Evolutionary conservation across 306 rosid species (phyloP).

Genomic region (Medicago arabica): DNA sequence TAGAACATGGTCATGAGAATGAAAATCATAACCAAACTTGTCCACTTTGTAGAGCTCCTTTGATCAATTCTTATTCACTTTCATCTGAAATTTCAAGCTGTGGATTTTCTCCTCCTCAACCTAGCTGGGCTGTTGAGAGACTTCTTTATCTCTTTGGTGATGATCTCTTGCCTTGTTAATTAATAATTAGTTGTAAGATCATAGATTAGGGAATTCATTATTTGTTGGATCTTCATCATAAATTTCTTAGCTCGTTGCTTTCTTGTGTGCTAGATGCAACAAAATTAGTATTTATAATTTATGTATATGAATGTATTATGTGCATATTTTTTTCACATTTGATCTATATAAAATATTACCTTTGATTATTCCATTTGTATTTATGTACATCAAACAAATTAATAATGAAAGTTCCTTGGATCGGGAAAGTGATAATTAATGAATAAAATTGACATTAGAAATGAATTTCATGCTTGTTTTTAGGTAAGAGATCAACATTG

Average conservation of each 20-base stretch:
- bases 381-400: not conserved
- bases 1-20: slow-evolving; percentile 56
- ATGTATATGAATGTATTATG: not conserved
- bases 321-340: slow-evolving; percentile 4
- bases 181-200: not conserved
- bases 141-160: slow-evolving; percentile 86
- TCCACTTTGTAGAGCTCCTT: slow-evolving; percentile 80
- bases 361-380: not conserved
- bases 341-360: not conserved
- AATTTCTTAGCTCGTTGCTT: slow-evolving; percentile 2
- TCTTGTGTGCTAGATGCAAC: not conserved
- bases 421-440: too few species aligned
- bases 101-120: slow-evolving; percentile 51
- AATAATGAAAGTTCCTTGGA: too few species aligned
- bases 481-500: too few species aligned
- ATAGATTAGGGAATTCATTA: slow-evolving; percentile 29
- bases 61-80: slow-evolving; percentile 38
- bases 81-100: slow-evolving; percentile 45
- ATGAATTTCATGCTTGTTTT: too few species aligned
- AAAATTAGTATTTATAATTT: slow-evolving; percentile 7
- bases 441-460: not conserved
- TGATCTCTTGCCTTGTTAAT: slow-evolving; percentile 55
- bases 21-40: slow-evolving; percentile 60
- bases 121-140: slow-evolving; percentile 91
- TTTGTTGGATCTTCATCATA: slow-evolving; percentile 13